Evolutionary conservation across 2,329 filamentous ascomycete genomes (phyloP), one percentile per base, ranked within the genome.

Genomic region (Hypoxylon sp.): DNA sequence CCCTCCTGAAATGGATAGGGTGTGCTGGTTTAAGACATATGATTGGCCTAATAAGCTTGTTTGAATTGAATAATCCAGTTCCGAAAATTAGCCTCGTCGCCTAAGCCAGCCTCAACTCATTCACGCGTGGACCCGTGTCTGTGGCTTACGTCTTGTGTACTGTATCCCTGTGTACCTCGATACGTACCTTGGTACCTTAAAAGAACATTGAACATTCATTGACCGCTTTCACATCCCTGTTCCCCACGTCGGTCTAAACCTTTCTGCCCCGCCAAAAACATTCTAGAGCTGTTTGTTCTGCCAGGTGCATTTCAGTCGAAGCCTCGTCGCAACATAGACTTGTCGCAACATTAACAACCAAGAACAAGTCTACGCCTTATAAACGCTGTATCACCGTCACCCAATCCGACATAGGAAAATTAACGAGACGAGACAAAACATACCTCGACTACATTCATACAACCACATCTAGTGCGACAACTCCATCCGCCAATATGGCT

Each of bases 401-500:
- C 21, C 30, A 32, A 65, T 49, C 10, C 17, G 11, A 56, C 6
- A 46, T 56, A 17, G 13, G n/a, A 36, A 14, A 30, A 41, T 34
- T 4, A 13, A 36, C 34, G 6, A 41, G 28, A 57, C 50, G 2
- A 30, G 28, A 30, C 28, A 30, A 17, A 49, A 49, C 13, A 41
- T 34, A 46, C 41, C 4, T 48, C 36, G 5, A 21, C 17, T 49
- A 23, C 28, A 23, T 23, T 28, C 25, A 6, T 38, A 45, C 32
- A 52, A 30, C 30, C 25, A 32, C 17, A 3, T n/a, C 10, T n/a
- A 14, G 32, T 13, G 3, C 51, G 46, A 41, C 32, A 41, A 59
- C 13, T 28, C 14, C 10, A 46, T 14, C 45, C 6, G 32, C 34
- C 50, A 66, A 48, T 23, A 76, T 76, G 74, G 61, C 91, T 74